Evolutionary conservation across 768 basidiomycete genomes (phyloP).

Genomic region (Mycena filopes): DNA sequence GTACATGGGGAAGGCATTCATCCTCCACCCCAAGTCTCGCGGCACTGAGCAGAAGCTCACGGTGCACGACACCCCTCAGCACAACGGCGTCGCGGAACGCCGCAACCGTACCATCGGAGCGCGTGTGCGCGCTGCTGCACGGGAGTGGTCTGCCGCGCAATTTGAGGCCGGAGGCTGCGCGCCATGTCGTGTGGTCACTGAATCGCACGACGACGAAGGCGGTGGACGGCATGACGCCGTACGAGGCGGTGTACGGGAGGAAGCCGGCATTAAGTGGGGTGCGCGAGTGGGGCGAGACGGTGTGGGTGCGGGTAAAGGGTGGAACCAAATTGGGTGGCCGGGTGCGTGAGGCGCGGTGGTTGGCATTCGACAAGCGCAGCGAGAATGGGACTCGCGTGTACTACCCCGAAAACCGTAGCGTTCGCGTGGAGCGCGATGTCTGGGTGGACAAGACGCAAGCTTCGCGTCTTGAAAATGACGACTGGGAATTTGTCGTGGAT

Average conservation of each 20-base stretch:
- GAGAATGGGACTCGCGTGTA: constrained; percentile 27
- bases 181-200: constrained; percentile 34
- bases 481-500: constrained; percentile 14
- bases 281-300: constrained; percentile 10
- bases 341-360: constrained; percentile 11
- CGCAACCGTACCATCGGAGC: constrained; percentile 37
- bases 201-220: constrained; percentile 31
- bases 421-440: constrained; percentile 24
- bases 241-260: constrained; percentile 15
- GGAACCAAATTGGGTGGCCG: constrained; percentile 14
- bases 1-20: constrained; percentile 9
- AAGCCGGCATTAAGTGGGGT: constrained; percentile 32
- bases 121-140: constrained; percentile 35
- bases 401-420: constrained; percentile 29
- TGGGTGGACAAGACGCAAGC: constrained; percentile 10
- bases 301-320: constrained; percentile 12
- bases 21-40: constrained; percentile 10
- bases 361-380: constrained; percentile 26
- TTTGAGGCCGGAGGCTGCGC: constrained; percentile 33
- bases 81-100: constrained; percentile 44
- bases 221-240: constrained; percentile 16
- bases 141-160: constrained; percentile 15
- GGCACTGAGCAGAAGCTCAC: constrained; percentile 39
- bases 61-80: constrained; percentile 38
- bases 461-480: constrained; percentile 8